phyloP scores from a whole-genome alignment of 169 alveolate genomes.

The Besnoitia besnoiti region DNA sequence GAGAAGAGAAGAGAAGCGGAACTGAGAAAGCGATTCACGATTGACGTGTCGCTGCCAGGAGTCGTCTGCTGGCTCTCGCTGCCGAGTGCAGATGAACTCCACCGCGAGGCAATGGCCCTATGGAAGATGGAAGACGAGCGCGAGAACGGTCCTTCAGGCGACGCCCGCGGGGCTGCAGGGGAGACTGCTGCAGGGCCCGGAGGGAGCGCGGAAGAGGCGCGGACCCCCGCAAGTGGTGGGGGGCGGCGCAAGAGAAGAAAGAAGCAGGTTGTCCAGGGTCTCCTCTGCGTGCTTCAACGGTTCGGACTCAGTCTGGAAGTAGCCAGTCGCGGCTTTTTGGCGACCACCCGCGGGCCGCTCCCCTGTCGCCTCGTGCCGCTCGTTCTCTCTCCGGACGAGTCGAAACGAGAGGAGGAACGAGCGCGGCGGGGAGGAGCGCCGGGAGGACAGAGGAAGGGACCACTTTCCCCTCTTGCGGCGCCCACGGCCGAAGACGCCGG shows the following conservation, averaged over 20 bases:
- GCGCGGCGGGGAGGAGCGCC: too few species aligned
- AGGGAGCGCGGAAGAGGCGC: neutral
- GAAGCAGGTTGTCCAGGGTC: neutral
- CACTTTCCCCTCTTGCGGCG: too few species aligned
- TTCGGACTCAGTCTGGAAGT: neutral
- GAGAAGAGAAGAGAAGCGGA: neutral
- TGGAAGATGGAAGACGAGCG: neutral
- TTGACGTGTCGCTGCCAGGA: neutral
- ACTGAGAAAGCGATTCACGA: neutral
- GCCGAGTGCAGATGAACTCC: neutral
- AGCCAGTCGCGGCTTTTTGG: neutral
- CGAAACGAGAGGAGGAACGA: neutral
- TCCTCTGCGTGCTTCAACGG: neutral
- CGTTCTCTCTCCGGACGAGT: neutral
- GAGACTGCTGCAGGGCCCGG: neutral
- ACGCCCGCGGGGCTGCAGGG: neutral
- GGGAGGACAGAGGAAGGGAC: too few species aligned
- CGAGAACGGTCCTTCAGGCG: neutral
- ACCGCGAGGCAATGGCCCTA: neutral
- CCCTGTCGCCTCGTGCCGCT: conserved; percentile 19
- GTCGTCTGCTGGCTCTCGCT: neutral
- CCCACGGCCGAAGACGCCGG: too few species aligned
- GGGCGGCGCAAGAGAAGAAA: neutral
- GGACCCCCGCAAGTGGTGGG: too few species aligned
- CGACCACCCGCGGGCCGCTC: conserved; percentile 5